Evolutionary conservation across 1,284 basidiomycete genomes (phyloP).

Genomic region (Ustilago trichophora): DNA sequence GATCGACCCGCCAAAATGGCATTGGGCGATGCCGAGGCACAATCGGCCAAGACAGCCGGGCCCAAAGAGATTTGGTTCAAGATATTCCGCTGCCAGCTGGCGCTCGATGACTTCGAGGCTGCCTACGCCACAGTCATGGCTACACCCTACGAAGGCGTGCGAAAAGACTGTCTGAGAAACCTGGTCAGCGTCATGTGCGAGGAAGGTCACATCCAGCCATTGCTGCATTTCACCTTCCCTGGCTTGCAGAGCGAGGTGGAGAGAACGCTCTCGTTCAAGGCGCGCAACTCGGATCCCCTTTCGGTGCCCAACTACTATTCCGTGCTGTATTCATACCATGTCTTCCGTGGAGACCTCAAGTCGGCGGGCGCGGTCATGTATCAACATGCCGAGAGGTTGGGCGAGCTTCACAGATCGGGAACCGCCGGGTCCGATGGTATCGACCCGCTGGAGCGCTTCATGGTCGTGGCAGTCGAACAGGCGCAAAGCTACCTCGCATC

Average conservation of each 20-base stretch:
- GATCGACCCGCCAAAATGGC: constrained; percentile 1
- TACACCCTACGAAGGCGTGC: constrained; percentile 72
- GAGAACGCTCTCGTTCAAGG: constrained; percentile 88
- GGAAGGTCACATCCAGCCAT: constrained; percentile 78
- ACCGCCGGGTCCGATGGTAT: constrained; percentile 6
- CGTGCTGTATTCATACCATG: constrained; percentile 86
- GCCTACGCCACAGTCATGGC: constrained; percentile 55
- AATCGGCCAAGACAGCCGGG: background rate
- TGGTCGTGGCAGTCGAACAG: constrained; percentile 75
- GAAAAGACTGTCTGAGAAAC: constrained; percentile 94
- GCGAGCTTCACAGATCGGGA: constrained; percentile 66
- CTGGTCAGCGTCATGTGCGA: constrained; percentile 96
- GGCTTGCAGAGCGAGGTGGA: constrained; percentile 88
- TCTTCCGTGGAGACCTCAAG: constrained; percentile 64
- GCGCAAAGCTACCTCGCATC: constrained; percentile 82
- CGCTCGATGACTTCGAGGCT: constrained; percentile 49
- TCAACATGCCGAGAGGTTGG: constrained; percentile 83
- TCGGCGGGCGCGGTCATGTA: constrained; percentile 78
- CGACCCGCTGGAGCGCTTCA: constrained; percentile 45
- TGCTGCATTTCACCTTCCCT: constrained; percentile 86
- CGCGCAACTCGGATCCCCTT: constrained; percentile 89
- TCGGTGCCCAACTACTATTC: constrained; percentile 85
- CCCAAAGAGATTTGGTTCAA: constrained; percentile 52
- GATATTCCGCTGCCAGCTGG: constrained; percentile 57
- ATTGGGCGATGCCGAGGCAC: constrained; percentile 7